Percentiles rank a stretch among this genome's conserved stretches.
phyloP scores from a whole-genome alignment of 441 rosid genomes.

The Pelargonium citronellum region DNA sequence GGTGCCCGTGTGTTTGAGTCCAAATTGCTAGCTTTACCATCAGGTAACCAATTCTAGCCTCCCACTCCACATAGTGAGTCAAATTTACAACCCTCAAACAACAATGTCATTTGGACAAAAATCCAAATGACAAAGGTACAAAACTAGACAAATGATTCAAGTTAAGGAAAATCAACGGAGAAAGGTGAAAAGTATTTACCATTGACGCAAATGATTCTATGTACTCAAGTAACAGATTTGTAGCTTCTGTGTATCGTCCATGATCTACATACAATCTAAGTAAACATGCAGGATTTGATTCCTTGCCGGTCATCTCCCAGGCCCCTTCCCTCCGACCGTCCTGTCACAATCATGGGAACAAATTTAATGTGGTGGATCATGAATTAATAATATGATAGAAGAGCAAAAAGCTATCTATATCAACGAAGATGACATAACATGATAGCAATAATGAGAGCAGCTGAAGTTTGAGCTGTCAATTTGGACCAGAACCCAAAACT shows the following conservation, averaged over 20 bases:
- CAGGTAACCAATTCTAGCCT: neutral
- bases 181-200: constrained; percentile 37
- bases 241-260: constrained; percentile 78
- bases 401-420: constrained; percentile 3
- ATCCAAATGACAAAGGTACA: neutral
- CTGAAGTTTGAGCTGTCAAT: no score
- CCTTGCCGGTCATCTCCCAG: constrained; percentile 80
- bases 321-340: constrained; percentile 52
- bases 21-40: neutral
- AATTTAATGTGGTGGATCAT: constrained; percentile 11
- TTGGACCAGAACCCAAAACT: no score
- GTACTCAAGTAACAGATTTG: constrained; percentile 70
- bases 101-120: neutral
- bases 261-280: constrained; percentile 69
- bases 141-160: neutral
- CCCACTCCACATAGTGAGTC: neutral
- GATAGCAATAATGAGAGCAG: no score
- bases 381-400: constrained; percentile 1
- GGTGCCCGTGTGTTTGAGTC: no score
- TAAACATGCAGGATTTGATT: constrained; percentile 74
- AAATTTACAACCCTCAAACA: neutral
- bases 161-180: neutral
- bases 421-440: neutral
- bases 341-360: constrained; percentile 38
- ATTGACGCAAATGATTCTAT: constrained; percentile 64